These are phyloP conservation scores for Pyrenochaeta sp. DNA, from an alignment of 2,329 filamentous ascomycete genomes.

Conservation along the genomic window DNA sequence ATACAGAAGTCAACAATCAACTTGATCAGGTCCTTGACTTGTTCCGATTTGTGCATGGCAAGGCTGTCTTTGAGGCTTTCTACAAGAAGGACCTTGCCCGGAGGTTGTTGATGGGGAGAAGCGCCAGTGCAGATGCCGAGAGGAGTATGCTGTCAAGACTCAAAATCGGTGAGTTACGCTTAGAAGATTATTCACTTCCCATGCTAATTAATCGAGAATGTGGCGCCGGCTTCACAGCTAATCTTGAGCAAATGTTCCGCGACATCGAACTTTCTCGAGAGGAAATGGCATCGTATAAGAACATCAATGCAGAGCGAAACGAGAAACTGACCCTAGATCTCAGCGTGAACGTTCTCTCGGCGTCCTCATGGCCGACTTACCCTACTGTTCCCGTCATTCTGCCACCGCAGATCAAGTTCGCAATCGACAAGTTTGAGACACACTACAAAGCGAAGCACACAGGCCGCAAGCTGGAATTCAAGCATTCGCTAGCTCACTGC, in stretches of 20 bases:
- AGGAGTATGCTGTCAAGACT: slow-evolving; percentile 92
- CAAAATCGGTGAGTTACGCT: slow-evolving; percentile 66
- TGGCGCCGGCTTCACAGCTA: slow-evolving; percentile 92
- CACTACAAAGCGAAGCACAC: slow-evolving; percentile 92
- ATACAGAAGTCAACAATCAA: slow-evolving; percentile 88
- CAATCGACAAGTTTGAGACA: slow-evolving; percentile 80
- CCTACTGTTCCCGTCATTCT: slow-evolving; percentile 77
- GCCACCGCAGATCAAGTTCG: slow-evolving; percentile 75
- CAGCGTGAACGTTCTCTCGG: slow-evolving; percentile 87
- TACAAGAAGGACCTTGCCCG: slow-evolving; percentile 98
- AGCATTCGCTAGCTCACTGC: slow-evolving; percentile 90
- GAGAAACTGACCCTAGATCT: slow-evolving; percentile 71
- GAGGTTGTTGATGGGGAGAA: slow-evolving; percentile 87
- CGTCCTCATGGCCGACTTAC: slow-evolving; percentile 92
- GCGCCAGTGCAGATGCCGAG: slow-evolving; percentile 93
- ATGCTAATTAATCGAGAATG: slow-evolving; percentile 67
- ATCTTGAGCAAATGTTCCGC: slow-evolving; percentile 99
- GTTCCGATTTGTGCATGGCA: slow-evolving; percentile 96
- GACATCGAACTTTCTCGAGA: slow-evolving; percentile 93
- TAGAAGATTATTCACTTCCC: neutral
- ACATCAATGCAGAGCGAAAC: slow-evolving; percentile 67
- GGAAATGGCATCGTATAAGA: slow-evolving; percentile 89
- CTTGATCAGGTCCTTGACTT: slow-evolving; percentile 92
- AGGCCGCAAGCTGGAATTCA: slow-evolving; percentile 87
- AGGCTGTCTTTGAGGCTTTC: slow-evolving; percentile 97